Evolutionary conservation across 805 yeast species (phyloP), one percentile per base, ranked within the genome.

Genomic region (Candida nanaspora): DNA sequence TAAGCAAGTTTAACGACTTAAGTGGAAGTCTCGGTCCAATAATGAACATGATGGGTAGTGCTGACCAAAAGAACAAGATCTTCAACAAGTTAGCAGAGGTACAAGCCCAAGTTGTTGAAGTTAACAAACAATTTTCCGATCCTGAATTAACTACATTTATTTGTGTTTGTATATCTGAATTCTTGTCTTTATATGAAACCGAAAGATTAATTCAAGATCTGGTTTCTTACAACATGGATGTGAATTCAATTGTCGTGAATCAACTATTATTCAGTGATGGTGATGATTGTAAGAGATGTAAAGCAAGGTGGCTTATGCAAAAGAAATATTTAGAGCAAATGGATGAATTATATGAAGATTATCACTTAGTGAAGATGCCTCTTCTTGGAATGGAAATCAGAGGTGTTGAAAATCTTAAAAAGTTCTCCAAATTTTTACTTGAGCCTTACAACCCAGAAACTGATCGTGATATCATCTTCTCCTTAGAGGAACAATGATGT

Each of bases 181-280:
- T 93, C 65, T 72, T 93, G 57, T 89, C 98, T 2, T 70, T 93
- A 37, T 93, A 93, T 63, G 99, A 93, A 65, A 91, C 98, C 16
- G 99, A 93, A 68, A 81, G 99, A 67, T 78, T 93, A 80, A 86
- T 93, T 51, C 99, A 93, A 68, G 99, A 93, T 62, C 76, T 93
- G 61, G 83, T 88, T 65, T 80, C 91, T 41, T 93, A 86, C 65
- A 85, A 88, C 50, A 93, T 93, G 82, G 99, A 93, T 63, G 96
- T 94, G 47, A 91, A 88, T 63, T 84, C 96, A 30, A 93, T 93
- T 55, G 89, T 93, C 47, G 95, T 94, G 40, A 93, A 93, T 67
- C 98, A 93, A 66, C 73, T 93, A 49, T 69, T 93, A 45, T 86
- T 83, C 65, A 93, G 96, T n/a, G 83, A 75, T 41, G 82, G 77